These are phyloP conservation scores for Nemophila menziesii DNA, from an alignment of 257 asterid genomes.

Conservation along the genomic window DNA sequence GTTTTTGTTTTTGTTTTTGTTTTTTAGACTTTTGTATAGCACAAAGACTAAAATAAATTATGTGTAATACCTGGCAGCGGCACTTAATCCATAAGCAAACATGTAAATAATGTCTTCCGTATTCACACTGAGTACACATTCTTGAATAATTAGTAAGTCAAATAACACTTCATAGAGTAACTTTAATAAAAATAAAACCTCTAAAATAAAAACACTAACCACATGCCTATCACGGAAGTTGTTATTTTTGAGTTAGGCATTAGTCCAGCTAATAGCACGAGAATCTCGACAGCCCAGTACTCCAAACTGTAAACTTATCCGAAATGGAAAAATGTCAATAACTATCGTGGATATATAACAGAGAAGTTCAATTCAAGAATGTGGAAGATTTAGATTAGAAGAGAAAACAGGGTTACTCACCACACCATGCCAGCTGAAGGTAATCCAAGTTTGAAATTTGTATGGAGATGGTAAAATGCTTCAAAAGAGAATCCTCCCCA, in stretches of 20 bases:
- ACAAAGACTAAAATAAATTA: too few species aligned
- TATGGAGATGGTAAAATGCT: conserved; percentile 15
- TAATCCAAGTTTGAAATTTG: conserved; percentile 37
- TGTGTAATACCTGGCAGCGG: conserved; percentile 83
- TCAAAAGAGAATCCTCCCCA: conserved; percentile 46
- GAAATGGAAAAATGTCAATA: neutral
- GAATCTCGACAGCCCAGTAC: conserved; percentile 79
- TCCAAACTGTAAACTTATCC: conserved; percentile 40
- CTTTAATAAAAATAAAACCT: neutral
- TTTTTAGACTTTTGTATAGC: too few species aligned
- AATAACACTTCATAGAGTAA: neutral
- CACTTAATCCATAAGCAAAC: conserved; percentile 62
- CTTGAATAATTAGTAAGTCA: neutral
- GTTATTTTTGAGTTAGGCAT: conserved; percentile 65
- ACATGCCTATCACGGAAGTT: conserved; percentile 75
- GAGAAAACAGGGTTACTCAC: too few species aligned
- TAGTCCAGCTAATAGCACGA: conserved; percentile 70
- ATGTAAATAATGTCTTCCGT: conserved; percentile 36
- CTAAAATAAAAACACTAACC: conserved; percentile 40
- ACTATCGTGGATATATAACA: neutral
- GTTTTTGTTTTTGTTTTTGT: too few species aligned
- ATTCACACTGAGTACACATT: conserved; percentile 20
- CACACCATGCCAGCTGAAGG: conserved; percentile 74
- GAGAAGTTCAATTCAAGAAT: neutral
- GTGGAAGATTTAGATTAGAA: conserved; percentile 3